A percentile compares a stretch with the other conserved stretches of the same genome.
Conservation (phyloP, 768 basidiomycete species). For the Mycena floridula region DNA sequence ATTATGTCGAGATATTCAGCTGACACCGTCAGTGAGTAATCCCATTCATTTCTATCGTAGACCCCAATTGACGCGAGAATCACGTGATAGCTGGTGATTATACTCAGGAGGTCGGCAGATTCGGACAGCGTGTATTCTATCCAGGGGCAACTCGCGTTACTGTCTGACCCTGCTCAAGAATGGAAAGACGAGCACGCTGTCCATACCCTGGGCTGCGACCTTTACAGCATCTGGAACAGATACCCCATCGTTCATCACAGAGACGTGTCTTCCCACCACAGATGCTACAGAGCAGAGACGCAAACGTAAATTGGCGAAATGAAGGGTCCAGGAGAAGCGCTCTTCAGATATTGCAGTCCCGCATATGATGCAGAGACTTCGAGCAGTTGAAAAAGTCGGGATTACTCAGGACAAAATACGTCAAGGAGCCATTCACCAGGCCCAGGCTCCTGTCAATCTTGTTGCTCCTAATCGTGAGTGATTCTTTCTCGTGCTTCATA, state of each 20-base stretch:
- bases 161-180: conserved; percentile 1
- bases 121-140: conserved; percentile 11
- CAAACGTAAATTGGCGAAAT: not conserved
- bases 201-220: conserved; percentile 12
- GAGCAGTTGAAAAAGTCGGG: not conserved
- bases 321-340: not conserved
- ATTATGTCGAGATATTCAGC: conserved; percentile 12
- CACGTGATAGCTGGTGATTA: conserved; percentile 7
- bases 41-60: too few relatives aligned
- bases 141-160: conserved; percentile 9
- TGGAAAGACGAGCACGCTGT: conserved; percentile 1
- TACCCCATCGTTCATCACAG: conserved; percentile 8
- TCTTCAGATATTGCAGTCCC: not conserved
- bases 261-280: conserved; percentile 7
- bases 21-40: too few relatives aligned
- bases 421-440: not conserved
- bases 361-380: not conserved
- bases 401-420: not conserved
- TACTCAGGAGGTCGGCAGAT: conserved; percentile 11
- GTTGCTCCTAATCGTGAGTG: not conserved
- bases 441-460: not conserved
- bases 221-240: conserved; percentile 7
- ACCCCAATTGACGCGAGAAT: too few relatives aligned
- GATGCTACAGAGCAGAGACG: conserved; percentile 1
- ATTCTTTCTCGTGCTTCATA: not conserved